Evolutionary conservation across 768 basidiomycete species (phyloP), one percentile per base, ranked within the genome.

Genomic region (Lactifluus echinatus): DNA sequence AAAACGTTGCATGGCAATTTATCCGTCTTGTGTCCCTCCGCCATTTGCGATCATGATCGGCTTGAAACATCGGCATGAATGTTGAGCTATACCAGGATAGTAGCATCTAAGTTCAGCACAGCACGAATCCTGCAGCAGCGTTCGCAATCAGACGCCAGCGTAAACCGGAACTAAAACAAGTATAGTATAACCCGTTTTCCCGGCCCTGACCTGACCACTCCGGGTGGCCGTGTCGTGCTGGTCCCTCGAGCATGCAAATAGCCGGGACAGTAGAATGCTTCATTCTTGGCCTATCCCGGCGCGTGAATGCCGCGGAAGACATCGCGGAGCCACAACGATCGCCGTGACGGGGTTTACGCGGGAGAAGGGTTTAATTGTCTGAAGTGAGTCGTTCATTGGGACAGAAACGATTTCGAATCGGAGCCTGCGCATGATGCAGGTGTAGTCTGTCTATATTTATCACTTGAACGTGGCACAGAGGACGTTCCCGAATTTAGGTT

Each of bases 281-380:
- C 19, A 53, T 42, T 36, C 12, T 28, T 36, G 33, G 8, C 24
- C 33, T 31, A 19, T 21, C 42, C 48, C 40, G 26, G 28, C 47
- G 47, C 47, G 47, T 50, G 42, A 23, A 54, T 19, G 53, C 47
- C 34, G 57, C 52, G 40, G 57, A 53, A 39, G 19, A 44, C 42
- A 29, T 43, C 44, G 50, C 52, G 57, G 40, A 49, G 24, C 37
- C 45, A 21, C 57, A 31, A 33, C 28, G 29, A 21, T 47, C 28
- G 21, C 29, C 44, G 11, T 49, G 17, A 33, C 52, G 40, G 42
- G 21, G 28, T 31, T 50, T 42, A 10, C 39, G 39, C 47, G 40
- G 52, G 24, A 59, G 19, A 50, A 49, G 19, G 33, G 21, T 24
- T 39, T 54, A 48, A 37, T 59, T 24, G 10, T 37, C 21, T 17